These are phyloP conservation scores for Aquilaria sinensis DNA, from an alignment of 345 rosid species.

Conservation along the genomic window DNA sequence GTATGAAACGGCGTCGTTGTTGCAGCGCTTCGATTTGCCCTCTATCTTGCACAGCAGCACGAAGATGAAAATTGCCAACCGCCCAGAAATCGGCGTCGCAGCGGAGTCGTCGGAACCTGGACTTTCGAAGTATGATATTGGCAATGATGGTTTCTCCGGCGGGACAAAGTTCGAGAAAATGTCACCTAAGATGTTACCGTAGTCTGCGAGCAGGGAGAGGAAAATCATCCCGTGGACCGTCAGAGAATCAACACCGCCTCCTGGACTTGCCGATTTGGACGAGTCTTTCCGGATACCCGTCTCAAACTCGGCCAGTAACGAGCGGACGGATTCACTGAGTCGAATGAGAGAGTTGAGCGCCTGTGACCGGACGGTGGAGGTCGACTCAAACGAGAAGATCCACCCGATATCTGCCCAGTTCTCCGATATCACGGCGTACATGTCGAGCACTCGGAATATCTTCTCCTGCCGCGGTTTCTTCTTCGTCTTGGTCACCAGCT, in stretches of 20 bases:
- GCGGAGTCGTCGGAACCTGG: conserved; percentile 17
- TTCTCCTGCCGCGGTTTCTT: conserved; percentile 36
- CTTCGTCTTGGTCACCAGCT: conserved; percentile 39
- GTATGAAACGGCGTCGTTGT: conserved; percentile 39
- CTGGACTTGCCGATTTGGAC: conserved; percentile 30
- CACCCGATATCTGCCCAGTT: conserved; percentile 40
- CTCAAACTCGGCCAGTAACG: conserved; percentile 40
- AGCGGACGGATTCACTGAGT: conserved; percentile 39
- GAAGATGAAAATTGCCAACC: conserved; percentile 52
- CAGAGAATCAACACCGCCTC: conserved; percentile 48
- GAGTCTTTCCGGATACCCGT: conserved; percentile 44
- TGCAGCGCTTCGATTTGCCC: conserved; percentile 50
- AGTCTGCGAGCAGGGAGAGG: conserved; percentile 49
- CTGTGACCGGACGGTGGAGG: conserved; percentile 32
- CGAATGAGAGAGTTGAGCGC: conserved; percentile 41
- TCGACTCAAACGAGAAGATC: conserved; percentile 45
- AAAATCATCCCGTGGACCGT: conserved; percentile 44
- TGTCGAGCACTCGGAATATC: conserved; percentile 53
- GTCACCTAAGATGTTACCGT: conserved; percentile 34
- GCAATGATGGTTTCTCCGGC: conserved; percentile 25
- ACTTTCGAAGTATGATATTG: conserved; percentile 33
- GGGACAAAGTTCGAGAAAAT: conserved; percentile 36
- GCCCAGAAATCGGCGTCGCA: conserved; percentile 29
- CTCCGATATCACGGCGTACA: conserved; percentile 37
- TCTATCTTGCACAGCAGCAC: conserved; percentile 65